Conservation (phyloP, 768 basidiomycete genomes). For the Boletus subcaerulescens region DNA sequence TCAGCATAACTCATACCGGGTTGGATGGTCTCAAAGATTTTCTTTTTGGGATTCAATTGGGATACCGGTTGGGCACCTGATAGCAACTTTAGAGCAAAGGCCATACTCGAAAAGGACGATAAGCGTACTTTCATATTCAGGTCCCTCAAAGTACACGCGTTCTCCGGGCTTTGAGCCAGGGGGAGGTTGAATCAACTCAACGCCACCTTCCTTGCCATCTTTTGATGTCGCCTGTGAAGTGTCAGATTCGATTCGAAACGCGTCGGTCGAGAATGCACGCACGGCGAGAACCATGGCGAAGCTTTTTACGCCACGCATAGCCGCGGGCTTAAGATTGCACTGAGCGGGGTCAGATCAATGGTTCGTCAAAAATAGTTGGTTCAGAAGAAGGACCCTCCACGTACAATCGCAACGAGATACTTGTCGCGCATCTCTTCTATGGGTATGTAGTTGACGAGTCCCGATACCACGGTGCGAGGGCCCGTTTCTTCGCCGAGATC, state of each 20-base stretch:
- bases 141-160: slow-evolving; percentile 91
- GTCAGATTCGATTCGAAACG: background rate
- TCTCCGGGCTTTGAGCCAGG: slow-evolving; percentile 86
- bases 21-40: slow-evolving; percentile 96
- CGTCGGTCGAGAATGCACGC: slow-evolving; percentile 23
- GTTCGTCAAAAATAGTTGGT: background rate
- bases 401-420: slow-evolving; percentile 78
- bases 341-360: slow-evolving; percentile 24
- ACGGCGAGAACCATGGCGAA: slow-evolving; percentile 98
- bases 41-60: slow-evolving; percentile 97
- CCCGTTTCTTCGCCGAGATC: slow-evolving; percentile 94
- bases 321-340: slow-evolving; percentile 95
- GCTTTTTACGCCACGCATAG: slow-evolving; percentile 97
- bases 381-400: slow-evolving; percentile 17
- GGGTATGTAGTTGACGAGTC: slow-evolving; percentile 93
- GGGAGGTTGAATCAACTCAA: slow-evolving; percentile 91
- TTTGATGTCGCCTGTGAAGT: slow-evolving; percentile 75
- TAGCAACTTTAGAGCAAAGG: background rate
- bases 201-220: slow-evolving; percentile 83
- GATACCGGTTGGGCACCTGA: slow-evolving; percentile 64
- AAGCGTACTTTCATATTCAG: slow-evolving; percentile 72
- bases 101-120: background rate
- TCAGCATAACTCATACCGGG: slow-evolving; percentile 50
- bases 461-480: slow-evolving; percentile 94
- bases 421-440: slow-evolving; percentile 90